A percentile compares a stretch with the other conserved stretches of the same genome.
Evolutionary conservation across 164 flowering plant species (phyloP).

Genomic region (Magnolia officinalis): DNA sequence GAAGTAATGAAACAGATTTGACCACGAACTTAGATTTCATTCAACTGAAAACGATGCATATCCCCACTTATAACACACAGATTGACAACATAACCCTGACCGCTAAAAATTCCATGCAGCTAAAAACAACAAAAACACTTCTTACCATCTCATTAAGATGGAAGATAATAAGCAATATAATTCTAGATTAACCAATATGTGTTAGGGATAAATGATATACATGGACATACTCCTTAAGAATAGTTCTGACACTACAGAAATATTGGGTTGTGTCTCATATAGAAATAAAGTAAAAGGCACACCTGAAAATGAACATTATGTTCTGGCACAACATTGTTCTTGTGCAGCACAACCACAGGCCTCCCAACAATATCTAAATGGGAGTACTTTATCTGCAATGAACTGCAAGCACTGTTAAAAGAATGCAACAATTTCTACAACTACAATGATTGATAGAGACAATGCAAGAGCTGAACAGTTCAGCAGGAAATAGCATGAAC

Average conservation of each 20-base stretch:
- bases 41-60: too few species aligned
- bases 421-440: neutral
- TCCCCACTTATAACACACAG: too few species aligned
- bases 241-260: neutral
- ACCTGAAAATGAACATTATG: conserved; percentile 90
- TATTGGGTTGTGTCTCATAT: neutral
- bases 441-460: neutral
- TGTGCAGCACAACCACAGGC: conserved; percentile 78
- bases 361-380: conserved; percentile 87
- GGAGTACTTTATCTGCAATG: conserved; percentile 64
- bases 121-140: too few species aligned
- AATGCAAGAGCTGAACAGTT: neutral
- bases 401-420: conserved; percentile 10
- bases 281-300: neutral
- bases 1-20: too few species aligned
- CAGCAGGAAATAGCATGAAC: neutral
- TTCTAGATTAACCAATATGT: too few species aligned
- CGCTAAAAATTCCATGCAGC: too few species aligned
- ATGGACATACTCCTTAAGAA: neutral
- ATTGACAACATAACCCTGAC: too few species aligned
- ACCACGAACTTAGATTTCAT: too few species aligned
- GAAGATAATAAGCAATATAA: too few species aligned
- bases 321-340: conserved; percentile 77
- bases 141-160: too few species aligned
- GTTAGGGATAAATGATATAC: too few species aligned